A percentile compares a stretch with the other conserved stretches of the same genome.
Evolutionary conservation across 1,139 yeast genomes (phyloP).

Genomic region (Debaryomyces sp.): DNA sequence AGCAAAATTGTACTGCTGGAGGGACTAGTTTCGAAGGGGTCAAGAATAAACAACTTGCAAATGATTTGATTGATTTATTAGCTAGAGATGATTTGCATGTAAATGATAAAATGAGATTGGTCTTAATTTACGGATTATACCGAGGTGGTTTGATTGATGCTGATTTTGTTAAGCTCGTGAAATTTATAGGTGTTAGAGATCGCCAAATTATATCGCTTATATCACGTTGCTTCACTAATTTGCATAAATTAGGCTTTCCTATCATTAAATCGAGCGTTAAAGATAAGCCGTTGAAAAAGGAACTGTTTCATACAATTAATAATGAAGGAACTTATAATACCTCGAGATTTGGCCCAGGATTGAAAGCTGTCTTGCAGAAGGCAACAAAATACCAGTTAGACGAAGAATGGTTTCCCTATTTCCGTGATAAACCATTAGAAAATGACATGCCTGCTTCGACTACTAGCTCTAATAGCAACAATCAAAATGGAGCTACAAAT

Average conservation of each 20-base stretch:
- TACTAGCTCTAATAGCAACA: constrained; percentile 30
- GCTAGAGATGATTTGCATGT: constrained; percentile 53
- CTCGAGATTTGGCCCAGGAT: constrained; percentile 75
- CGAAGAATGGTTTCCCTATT: constrained; percentile 67
- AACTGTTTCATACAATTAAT: constrained; percentile 65
- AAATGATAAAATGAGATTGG: constrained; percentile 73
- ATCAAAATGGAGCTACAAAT: constrained; percentile 12
- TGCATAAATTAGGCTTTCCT: constrained; percentile 67
- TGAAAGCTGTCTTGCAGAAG: constrained; percentile 58
- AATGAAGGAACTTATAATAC: constrained; percentile 70
- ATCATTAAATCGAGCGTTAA: constrained; percentile 54
- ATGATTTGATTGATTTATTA: constrained; percentile 62
- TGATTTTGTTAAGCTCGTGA: constrained; percentile 72
- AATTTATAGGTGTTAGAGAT: constrained; percentile 66
- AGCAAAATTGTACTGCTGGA: constrained; percentile 74
- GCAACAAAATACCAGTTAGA: constrained; percentile 54
- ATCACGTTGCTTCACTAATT: constrained; percentile 60
- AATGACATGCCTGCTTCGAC: constrained; percentile 46
- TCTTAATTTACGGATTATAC: constrained; percentile 77
- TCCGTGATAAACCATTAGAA: constrained; percentile 72
- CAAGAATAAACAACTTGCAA: constrained; percentile 64
- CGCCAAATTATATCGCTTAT: constrained; percentile 54
- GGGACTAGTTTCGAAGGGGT: constrained; percentile 76
- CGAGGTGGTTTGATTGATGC: constrained; percentile 81
- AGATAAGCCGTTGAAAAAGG: constrained; percentile 43